Base-by-base conservation (phyloP, 352 stramenopile species). In the Salisapilia sapeloensis region DNA sequence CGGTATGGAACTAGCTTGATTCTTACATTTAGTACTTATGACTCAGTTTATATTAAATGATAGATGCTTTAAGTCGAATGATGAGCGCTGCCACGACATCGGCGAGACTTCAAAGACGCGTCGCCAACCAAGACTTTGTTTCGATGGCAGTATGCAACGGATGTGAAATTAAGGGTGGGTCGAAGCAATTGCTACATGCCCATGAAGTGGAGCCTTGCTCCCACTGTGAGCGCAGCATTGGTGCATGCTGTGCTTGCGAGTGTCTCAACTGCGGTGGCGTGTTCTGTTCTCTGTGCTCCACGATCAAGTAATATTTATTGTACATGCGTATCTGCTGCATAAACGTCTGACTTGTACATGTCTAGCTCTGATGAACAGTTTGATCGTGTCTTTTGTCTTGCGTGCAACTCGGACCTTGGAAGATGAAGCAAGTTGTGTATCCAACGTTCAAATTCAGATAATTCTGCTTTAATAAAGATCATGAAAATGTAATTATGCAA, bases 281-380 rank as follows among this genome's bases (percentile, higher is more conserved):
- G 14, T 87, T 87, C 34, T 87, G 71, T 50, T 71, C 59, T 23
- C 47, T 71, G n/a, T 87, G 71, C 60, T 80, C 71, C 40, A 87
- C 71, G 14, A 62, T 87, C 42, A 80, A 84, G 58, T 87, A 45
- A 36, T 57, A 64, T 6, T 2, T 27, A 10, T 24, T 6, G 24
- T 28, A 10, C 24, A 13, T 28, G n/a, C n/a, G 9, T 35, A 4
- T 18, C 4, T 22, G 19, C 4, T 34, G 6, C n/a, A 7, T 18
- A 5, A 4, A 4, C 33, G 21, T 26, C 3, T 3, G 9, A 31
- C 33, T 36, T 24, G 30, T 19, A 29, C 13, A 21, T 35, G 15
- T 42, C 24, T 31, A 75, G 60, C 35, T 75, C 67, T 30, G 71
- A 86, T 38, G 59, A 79, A 40, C 56, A 75, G 38, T 77, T 79